Conservation (phyloP, 1,284 basidiomycete genomes). For the Cryptococcus neoformans region DNA sequence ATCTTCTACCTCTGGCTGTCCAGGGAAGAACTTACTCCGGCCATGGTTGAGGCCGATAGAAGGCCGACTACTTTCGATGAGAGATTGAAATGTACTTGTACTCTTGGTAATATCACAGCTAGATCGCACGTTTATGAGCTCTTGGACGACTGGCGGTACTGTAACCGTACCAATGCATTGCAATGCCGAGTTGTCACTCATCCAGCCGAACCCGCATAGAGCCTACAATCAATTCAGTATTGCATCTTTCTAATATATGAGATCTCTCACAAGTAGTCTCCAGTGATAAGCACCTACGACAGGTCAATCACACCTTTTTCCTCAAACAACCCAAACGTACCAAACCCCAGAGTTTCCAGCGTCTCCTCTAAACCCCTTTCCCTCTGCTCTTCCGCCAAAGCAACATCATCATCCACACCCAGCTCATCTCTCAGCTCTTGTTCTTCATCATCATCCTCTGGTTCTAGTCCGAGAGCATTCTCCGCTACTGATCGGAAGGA, state of each 20-base stretch:
- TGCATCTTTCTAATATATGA: background rate
- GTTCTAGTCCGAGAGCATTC: conserved; percentile 8
- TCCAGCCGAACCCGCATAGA: conserved; percentile 78
- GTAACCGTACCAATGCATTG: conserved; percentile 28
- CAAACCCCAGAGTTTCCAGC: conserved; percentile 87
- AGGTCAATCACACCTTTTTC: background rate
- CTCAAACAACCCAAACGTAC: conserved; percentile 48
- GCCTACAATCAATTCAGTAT: conserved; percentile 19
- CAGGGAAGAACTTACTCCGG: conserved; percentile 53
- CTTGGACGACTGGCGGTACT: background rate
- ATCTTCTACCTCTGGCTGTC: background rate
- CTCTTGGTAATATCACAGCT: conserved; percentile 86
- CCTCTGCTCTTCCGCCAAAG: conserved; percentile 63
- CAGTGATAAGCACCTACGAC: conserved; percentile 68
- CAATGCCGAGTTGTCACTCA: conserved; percentile 50
- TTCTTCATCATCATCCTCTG: conserved; percentile 1
- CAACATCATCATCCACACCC: conserved; percentile 49
- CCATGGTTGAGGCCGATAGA: conserved; percentile 46
- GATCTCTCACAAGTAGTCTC: conserved; percentile 59
- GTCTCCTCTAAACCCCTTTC: conserved; percentile 73
- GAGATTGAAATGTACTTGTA: conserved; percentile 77
- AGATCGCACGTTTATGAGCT: conserved; percentile 34
- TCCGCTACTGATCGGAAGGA: conserved; percentile 12
- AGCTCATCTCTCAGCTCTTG: conserved; percentile 6
- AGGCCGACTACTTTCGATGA: conserved; percentile 35